A percentile compares a stretch with the other conserved stretches of the same genome.
phyloP scores from a whole-genome alignment of 345 rosid species.

The Brassica carinata region DNA sequence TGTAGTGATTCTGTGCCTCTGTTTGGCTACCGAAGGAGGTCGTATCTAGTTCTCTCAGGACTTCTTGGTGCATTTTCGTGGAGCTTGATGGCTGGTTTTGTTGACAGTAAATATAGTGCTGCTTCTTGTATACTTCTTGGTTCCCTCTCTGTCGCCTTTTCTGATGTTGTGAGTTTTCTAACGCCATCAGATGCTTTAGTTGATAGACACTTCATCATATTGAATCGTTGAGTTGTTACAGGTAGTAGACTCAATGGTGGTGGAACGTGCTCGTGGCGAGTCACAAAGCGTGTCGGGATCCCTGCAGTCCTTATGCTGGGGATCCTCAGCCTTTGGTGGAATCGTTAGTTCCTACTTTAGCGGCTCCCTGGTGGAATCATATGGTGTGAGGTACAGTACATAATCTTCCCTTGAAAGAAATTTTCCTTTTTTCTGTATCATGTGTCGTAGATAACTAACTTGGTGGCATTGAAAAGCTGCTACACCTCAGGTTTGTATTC shows the following conservation, averaged over 20 bases:
- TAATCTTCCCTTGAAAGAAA: background rate
- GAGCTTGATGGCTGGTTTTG: slow-evolving; percentile 93
- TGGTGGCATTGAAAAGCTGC: slow-evolving; percentile 38
- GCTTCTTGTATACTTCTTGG: slow-evolving; percentile 87
- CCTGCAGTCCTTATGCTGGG: slow-evolving; percentile 95
- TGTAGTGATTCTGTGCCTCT: slow-evolving; percentile 88
- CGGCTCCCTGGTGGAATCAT: slow-evolving; percentile 85
- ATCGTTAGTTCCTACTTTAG: slow-evolving; percentile 94
- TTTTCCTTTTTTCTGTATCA: background rate
- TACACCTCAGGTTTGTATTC: slow-evolving; percentile 81
- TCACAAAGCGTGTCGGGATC: slow-evolving; percentile 92
- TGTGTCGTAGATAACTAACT: slow-evolving; percentile 29
- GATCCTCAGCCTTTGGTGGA: slow-evolving; percentile 98
- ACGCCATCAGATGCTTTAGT: background rate
- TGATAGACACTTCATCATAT: background rate
- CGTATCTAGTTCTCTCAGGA: slow-evolving; percentile 91
- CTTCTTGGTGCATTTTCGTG: slow-evolving; percentile 96
- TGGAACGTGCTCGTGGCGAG: slow-evolving; percentile 98
- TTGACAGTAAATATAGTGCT: slow-evolving; percentile 82
- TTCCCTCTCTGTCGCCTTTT: slow-evolving; percentile 96
- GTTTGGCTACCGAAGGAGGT: slow-evolving; percentile 95
- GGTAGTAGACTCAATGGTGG: slow-evolving; percentile 99
- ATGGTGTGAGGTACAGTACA: slow-evolving; percentile 76
- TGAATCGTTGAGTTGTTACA: slow-evolving; percentile 17
- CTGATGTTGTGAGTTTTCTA: slow-evolving; percentile 75